Evolutionary conservation across 192 early-diverging fungal species (phyloP), one percentile per base, ranked within the genome.

Genomic region (Glomus cerebriforme): DNA sequence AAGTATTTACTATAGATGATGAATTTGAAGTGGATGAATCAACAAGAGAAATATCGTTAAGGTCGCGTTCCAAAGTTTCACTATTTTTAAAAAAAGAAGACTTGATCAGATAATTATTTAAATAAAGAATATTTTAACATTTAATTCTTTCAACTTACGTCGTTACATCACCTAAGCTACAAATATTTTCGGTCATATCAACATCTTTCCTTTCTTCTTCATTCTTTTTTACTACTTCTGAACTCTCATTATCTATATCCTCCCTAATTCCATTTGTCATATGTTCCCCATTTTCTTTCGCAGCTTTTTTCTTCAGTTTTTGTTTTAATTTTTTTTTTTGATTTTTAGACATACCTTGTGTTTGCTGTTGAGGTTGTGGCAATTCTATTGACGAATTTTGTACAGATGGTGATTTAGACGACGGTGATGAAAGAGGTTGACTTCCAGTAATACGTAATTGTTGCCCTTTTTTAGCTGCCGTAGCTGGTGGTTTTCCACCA

Each of bases 41-140:
- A 31, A 83, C 85, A 39, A 93, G 82, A 26, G 90, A 89, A 66
- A 92, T 91, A 32, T 91, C 90, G 75, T 90, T 91, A 81, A 92
- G 85, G 69, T 88, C 90, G 54, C 86, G 86, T 74, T 89, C 90
- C 45, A 94, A 85, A 26, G 84, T 87, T 29, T 86, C 69, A 34
- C 82, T 80, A 64, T 54, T n/a, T n/a, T n/a, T 59, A 74, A 74
- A 59, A 22, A 37, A 27, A 31, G 0, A 37, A 9, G 32, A 69
- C 22, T 37, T 3, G 1, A 39, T n/a, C 4, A 75, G 58, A 75
- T 19, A 39, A 24, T 15, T 43, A 45, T 35, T 32, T 35, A 8
- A 31, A 70, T 26, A 70, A 54, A 24, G 24, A 26, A 17, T 10
- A 10, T 7, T 35, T 35, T 8, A 34, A 5, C 22, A 60, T 34